Base-by-base conservation (phyloP, 176 grass and related monocot species). In the Areca catechu region DNA sequence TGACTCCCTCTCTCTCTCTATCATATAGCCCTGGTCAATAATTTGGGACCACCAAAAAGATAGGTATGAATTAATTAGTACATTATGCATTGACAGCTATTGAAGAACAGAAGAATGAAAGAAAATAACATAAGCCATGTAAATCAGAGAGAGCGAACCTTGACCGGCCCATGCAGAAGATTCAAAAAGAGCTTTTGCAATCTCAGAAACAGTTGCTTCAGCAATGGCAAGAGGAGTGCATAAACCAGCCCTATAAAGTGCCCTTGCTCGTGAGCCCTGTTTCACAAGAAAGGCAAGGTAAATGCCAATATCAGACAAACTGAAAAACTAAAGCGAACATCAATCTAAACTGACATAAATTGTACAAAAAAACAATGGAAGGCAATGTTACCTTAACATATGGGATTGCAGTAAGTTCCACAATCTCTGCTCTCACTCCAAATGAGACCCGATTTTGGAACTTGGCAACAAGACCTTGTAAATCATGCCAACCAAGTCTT, bases 361-460 rank as follows among this genome's bases (percentile, higher is more conserved):
- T 3, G 19, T 22, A 43, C 23, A 2, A 58, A 29, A 20, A 49
- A 5, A 28, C 12, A 53, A 16, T 54, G 14, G 70, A 76, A 70
- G 19, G 28, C 37, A 68, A 53, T 12, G 58, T 50, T 71, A 95
- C 89, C 85, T 96, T 96, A 54, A 96, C 76, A 71, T 74, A 90
- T 37, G 86, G 86, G 69, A 96, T 96, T 37, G 86, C 70, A 23
- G 91, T 96, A 63, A 96, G 73, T 74, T 90, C 91, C 3, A 71
- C 91, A 54, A 96, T 87, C 72, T 96, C 91, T 51, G 86, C 86
- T 69, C 91, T 83, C 56, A 96, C 91, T 87, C 91, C 91, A 84
- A 96, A 96, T 30, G 86, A 96, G 56, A 96, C 77, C 15, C 91
- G 82, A 58, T 96, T 96, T 75, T 96, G 91, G 59, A 96, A 96